Base-by-base conservation (phyloP, 192 early-diverging fungal genomes). In the Dissophora ornata region DNA sequence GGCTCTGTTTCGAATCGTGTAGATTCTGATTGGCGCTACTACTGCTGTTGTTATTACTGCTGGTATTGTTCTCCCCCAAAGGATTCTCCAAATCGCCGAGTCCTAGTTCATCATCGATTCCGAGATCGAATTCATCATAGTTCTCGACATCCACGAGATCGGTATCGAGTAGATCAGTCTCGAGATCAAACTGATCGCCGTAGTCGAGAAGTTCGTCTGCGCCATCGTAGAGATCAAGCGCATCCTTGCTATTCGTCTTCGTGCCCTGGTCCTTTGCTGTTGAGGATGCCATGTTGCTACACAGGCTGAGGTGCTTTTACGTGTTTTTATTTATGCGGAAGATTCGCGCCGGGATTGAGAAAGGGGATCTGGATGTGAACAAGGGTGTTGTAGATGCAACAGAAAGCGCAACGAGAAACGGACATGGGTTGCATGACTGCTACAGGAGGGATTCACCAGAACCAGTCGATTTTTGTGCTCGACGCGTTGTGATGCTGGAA, bases 181-280 rank as follows among this genome's bases (percentile, higher is more conserved):
- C 73, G n/a, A 67, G 50, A 34, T 77, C 73, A 33, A 50, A 54
- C 24, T 36, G 15, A n/a, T 77, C 73, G 38, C 64, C 73, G 26
- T 77, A 77, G 28, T 77, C 73, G 44, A 77, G 62, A 2, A 74
- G 30, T 15, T 77, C 73, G 18, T 67, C 62, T 2, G 51, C 50
- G 13, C 34, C 52, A 21, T 66, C 73, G 18, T 62, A 61, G 30
- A 77, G 59, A 56, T 67, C 59, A 0, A 77, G 28, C 22, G 42
- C 11, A 22, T 77, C 65, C 44, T 75, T 65, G 54, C 45, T 40
- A 11, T 53, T 44, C 28, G 29, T 30, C 58, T 55, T 70, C 40
- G 22, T 3, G 11, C 32, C 33, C 2, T 24, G 1, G 18, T 50
- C 49, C 29, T 15, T 51, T 16, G 51, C 26, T 32, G 13, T 26